Percentiles rank a stretch among this genome's conserved stretches.
Evolutionary conservation across 2,329 filamentous ascomycete genomes (phyloP).

Genomic region (Colletotrichum incanum): DNA sequence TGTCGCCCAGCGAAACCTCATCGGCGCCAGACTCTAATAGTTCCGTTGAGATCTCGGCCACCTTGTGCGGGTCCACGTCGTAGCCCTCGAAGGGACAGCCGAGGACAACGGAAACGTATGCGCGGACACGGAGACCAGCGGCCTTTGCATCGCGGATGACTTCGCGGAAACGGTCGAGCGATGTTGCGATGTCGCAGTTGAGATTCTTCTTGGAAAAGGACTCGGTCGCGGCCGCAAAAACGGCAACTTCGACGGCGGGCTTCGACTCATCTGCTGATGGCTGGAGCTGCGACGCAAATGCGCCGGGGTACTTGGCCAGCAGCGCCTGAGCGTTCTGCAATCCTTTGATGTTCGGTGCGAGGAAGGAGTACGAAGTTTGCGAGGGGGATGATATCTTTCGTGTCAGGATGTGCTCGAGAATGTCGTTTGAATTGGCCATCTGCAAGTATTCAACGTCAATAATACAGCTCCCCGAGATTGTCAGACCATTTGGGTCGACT

Average conservation of each 20-base stretch:
- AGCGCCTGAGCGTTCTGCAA: conserved; percentile 74
- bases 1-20: conserved; percentile 92
- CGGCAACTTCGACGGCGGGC: conserved; percentile 78
- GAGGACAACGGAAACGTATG: conserved; percentile 85
- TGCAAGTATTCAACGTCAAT: conserved; percentile 50
- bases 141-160: conserved; percentile 80
- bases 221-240: conserved; percentile 88
- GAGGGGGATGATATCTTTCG: conserved; percentile 67
- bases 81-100: conserved; percentile 84
- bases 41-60: conserved; percentile 77
- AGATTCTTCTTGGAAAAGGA: conserved; percentile 86
- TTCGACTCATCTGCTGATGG: conserved; percentile 57
- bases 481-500: conserved; percentile 32
- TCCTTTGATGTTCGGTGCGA: conserved; percentile 84
- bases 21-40: conserved; percentile 90
- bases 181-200: conserved; percentile 84
- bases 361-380: conserved; percentile 83
- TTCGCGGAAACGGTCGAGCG: conserved; percentile 77
- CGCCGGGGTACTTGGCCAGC: conserved; percentile 63
- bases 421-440: conserved; percentile 86
- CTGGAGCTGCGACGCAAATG: conserved; percentile 68
- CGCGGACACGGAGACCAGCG: conserved; percentile 78
- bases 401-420: conserved; percentile 78
- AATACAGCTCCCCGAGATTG: neutral
- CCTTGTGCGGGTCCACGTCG: conserved; percentile 74